Percentiles rank a stretch among this genome's conserved stretches.
These are phyloP conservation scores for Scheffersomyces titani DNA, from an alignment of 1,139 yeast species.

Conservation along the genomic window DNA sequence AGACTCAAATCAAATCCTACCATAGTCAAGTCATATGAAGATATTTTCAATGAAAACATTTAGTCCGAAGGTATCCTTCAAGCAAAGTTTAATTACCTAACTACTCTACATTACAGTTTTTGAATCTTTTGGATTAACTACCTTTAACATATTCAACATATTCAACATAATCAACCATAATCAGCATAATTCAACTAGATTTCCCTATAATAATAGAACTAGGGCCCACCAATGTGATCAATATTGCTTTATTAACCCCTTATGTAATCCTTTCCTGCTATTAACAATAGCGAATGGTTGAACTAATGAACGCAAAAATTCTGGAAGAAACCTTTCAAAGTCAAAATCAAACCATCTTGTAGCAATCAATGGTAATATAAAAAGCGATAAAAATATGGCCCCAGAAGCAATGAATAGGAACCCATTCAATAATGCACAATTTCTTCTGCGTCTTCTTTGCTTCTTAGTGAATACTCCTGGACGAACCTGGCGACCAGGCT, in stretches of 20 bases:
- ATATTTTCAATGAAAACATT: not conserved
- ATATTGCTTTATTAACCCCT: slow-evolving; percentile 8
- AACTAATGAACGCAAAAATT: slow-evolving; percentile 28
- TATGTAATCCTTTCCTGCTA: slow-evolving; percentile 40
- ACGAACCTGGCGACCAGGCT: slow-evolving; percentile 56
- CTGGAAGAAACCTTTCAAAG: slow-evolving; percentile 39
- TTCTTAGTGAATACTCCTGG: slow-evolving; percentile 39
- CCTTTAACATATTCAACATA: no score
- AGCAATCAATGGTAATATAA: slow-evolving; percentile 44
- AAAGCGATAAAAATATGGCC: slow-evolving; percentile 31
- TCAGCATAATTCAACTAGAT: not conserved
- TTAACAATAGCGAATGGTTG: slow-evolving; percentile 40
- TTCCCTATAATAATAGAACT: no score
- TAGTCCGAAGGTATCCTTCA: not conserved
- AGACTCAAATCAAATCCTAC: not conserved
- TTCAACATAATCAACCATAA: not conserved
- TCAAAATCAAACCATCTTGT: slow-evolving; percentile 35
- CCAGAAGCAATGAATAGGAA: slow-evolving; percentile 42
- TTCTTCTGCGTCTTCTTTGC: slow-evolving; percentile 27
- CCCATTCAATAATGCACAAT: slow-evolving; percentile 35
- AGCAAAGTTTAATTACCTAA: not conserved
- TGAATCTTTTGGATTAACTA: not conserved
- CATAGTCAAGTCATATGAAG: not conserved
- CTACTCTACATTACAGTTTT: not conserved
- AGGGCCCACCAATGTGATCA: not conserved